Evolutionary conservation across 257 asterid genomes (phyloP), one percentile per base, ranked within the genome.

Genomic region (Mitragyna speciosa): DNA sequence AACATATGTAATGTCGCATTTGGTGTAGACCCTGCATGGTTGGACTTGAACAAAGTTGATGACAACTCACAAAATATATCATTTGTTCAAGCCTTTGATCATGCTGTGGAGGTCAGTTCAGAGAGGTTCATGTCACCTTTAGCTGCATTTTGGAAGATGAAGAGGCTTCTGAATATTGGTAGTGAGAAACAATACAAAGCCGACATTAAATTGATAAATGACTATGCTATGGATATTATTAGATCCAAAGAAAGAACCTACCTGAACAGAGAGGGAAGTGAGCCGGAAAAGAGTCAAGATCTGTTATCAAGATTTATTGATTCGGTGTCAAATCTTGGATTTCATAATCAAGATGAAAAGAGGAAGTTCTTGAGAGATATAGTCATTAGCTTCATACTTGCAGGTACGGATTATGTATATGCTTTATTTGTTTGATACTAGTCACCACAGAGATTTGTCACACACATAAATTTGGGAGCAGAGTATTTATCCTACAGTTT

Each of bases 301-400:
- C 78, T 86, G 81, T 63, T 84, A 63, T 84, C 89, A 33, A 84
- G 88, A 69, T 86, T 86, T 71, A 84, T 82, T 82, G 39, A 73
- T 75, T 82, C 79, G 20, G 28, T 76, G 54, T 69, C 79, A 31
- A 39, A 52, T 56, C 52, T 84, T 12, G 73, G 75, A n/a, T 78
- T 84, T 76, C 76, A 16, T 52, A 63, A 66, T 52, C 77, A 78
- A 75, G 87, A 82, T 47, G 78, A 78, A 72, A 86, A 79, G 61
- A 78, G 83, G 78, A 83, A 75, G 76, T 86, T 86, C 84, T 78
- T 86, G 80, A 79, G 89, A 58, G 89, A 86, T 78, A 86, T 82
- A 67, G 87, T 86, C n/a, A 86, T 86, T 79, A 86, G 85, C 79
- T 86, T 86, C 79, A 72, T 86, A 33, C 84, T 86, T 56, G 89